A percentile compares a stretch with the other conserved stretches of the same genome.
These are phyloP conservation scores for Penicillium waksmanii DNA, from an alignment of 495 filamentous ascomycete genomes.

Conservation along the genomic window DNA sequence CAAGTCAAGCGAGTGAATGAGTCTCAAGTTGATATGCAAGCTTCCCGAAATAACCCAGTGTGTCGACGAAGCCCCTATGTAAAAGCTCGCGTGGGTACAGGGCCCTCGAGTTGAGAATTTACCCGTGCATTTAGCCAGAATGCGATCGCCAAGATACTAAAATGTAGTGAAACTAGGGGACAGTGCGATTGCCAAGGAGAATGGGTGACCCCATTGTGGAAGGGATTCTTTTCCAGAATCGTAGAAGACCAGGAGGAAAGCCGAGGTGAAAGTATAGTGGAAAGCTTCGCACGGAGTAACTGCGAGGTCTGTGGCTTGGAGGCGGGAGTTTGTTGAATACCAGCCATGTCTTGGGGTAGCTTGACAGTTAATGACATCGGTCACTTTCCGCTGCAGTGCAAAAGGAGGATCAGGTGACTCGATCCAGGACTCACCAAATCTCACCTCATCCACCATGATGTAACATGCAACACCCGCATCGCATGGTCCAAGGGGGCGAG, in stretches of 20 bases:
- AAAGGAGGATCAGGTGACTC: not conserved
- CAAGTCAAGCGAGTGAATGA: no score
- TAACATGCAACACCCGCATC: not conserved
- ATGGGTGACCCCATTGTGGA: not conserved
- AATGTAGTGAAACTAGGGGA: not conserved
- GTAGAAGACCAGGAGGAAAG: not conserved
- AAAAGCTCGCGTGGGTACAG: no score
- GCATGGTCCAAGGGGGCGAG: not conserved
- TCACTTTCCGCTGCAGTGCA: no score
- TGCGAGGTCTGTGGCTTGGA: slow-evolving; percentile 5
- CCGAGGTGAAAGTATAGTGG: not conserved
- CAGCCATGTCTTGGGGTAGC: not conserved
- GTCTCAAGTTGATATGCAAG: no score
- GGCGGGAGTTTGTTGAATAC: not conserved
- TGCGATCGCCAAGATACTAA: no score
- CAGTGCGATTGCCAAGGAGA: not conserved
- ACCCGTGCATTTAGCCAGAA: no score
- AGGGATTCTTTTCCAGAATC: not conserved
- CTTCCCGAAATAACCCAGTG: no score
- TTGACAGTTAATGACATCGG: no score
- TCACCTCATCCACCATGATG: not conserved
- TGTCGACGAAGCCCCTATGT: no score
- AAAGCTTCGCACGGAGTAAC: not conserved
- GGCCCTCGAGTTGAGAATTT: no score
- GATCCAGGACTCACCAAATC: not conserved